Base-by-base conservation (phyloP, 176 grass and related monocot genomes). In the Metroxylon sagu region DNA sequence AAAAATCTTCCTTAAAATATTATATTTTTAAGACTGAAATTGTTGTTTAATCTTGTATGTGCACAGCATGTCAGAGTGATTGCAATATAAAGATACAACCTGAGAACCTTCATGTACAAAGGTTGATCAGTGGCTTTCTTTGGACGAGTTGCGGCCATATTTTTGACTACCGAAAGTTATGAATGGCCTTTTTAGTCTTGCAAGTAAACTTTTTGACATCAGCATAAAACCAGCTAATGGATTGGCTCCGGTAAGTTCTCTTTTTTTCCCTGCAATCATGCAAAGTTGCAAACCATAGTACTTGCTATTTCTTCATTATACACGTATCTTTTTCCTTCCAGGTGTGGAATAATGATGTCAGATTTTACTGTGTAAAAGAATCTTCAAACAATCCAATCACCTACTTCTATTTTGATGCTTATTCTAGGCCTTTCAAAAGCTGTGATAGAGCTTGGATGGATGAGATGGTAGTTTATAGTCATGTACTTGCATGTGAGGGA, bases 321-420 rank as follows among this genome's bases (percentile, higher is more conserved):
- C 35, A 10, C 2, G 35, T 39, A 48, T 25, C 56, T 19, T 62
- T 53, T 49, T 31, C 15, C 52, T 55, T 56, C 66, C 72, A 97
- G 93, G 81, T 97, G 18, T 97, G 93, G 93, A 82, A 97, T 51
- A 81, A 60, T 73, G 93, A 97, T 30, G 93, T 91, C 52, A 77
- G 82, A 82, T 91, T 97, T 80, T 97, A 91, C 61, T 82, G 73
- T 73, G 87, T 97, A 53, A 97, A 97, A 79, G 93, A 97, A 68
- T 80, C 87, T 67, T 91, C 78, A 15, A 77, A 69, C 50, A 76
- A 61, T 60, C 93, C 81, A 25, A 81, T 97, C 75, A 87, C 93
- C 93, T n/a, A n/a, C n/a, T n/a, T n/a, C n/a, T n/a, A n/a, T n/a
- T n/a, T n/a, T n/a, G n/a, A n/a, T n/a, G n/a, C n/a, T n/a, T n/a